Evolutionary conservation across 257 asterid species (phyloP), one percentile per base, ranked within the genome.

Genomic region (Fraxinus excelsior): DNA sequence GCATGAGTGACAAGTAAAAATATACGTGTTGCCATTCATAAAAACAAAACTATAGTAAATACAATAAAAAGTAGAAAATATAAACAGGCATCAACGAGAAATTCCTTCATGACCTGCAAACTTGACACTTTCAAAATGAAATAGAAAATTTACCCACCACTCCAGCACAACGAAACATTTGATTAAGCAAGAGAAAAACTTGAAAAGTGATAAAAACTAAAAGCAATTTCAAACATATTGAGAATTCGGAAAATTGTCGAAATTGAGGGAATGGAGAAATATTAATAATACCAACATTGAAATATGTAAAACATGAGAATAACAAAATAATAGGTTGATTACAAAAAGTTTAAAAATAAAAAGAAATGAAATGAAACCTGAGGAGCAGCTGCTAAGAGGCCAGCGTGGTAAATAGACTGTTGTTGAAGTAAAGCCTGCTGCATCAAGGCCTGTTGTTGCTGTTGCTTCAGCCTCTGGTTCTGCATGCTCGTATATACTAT

Each of bases 381-480:
- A 13, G 98, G 96, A 81, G 97, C 87, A 84, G 97, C 87, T 83
- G 97, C 97, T 90, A 94, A 76, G 72, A 94, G 90, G 71, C 95
- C 98, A 28, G 97, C 96, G 73, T 94, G 97, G 69, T 94, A 92
- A 40, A 94, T 90, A 67, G 97, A 84, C 84, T 90, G 98, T 68
- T 94, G 98, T 70, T 92, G 97, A 62, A 94, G 92, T 75, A 94
- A 91, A 80, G 97, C 99, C 81, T 94, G 98, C 82, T 94, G 98
- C 96, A 94, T 92, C 94, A 94, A 75, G 69, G 95, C 97, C 80
- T 89, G 94, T 2, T 94, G 98, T 9, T 92, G 97, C 71, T 94
- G 97, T 78, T 88, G 96, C 86, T 92, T 92, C 78, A 94, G 70
- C 83, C 97, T 88, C 86, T 87, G 96, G 76, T 94, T 88, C 90